A percentile compares a stretch with the other conserved stretches of the same genome.
These are phyloP conservation scores for Fraxinus quadrangulata DNA, from an alignment of 257 asterid genomes.

Conservation along the genomic window DNA sequence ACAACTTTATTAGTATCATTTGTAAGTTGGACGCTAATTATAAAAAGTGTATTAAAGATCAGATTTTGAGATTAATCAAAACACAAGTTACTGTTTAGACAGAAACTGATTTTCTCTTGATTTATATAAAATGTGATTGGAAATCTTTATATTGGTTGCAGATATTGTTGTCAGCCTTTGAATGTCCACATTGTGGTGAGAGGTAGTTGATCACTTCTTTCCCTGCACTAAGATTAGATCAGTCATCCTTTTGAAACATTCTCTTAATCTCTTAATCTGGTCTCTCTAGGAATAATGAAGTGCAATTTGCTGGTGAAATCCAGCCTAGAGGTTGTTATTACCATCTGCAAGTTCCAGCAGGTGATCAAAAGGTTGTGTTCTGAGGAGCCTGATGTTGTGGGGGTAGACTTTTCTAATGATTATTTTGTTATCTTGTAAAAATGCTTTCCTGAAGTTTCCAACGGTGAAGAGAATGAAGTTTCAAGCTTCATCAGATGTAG, in stretches of 20 bases:
- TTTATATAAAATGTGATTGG: not conserved
- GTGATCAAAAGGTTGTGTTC: slow-evolving; percentile 77
- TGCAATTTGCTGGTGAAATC: slow-evolving; percentile 94
- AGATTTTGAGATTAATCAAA: not conserved
- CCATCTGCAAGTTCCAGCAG: slow-evolving; percentile 58
- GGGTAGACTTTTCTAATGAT: slow-evolving; percentile 6
- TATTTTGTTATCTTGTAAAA: not conserved
- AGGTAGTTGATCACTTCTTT: slow-evolving; percentile 52
- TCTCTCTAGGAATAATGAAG: slow-evolving; percentile 77
- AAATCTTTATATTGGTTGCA: slow-evolving; percentile 34
- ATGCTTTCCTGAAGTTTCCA: not conserved
- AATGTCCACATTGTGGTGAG: slow-evolving; percentile 93
- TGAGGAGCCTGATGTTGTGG: slow-evolving; percentile 7
- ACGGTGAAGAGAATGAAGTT: not conserved
- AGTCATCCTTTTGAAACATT: not conserved
- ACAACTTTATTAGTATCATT: not conserved
- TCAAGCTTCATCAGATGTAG: not conserved
- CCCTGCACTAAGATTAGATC: not conserved
- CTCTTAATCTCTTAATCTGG: slow-evolving; percentile 30
- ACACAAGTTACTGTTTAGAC: not conserved
- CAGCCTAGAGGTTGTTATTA: slow-evolving; percentile 86
- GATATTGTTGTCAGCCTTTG: slow-evolving; percentile 93
- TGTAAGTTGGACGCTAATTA: not conserved
- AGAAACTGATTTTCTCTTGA: not conserved
- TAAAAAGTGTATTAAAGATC: not conserved